Conservation (phyloP, 2,329 filamentous ascomycete species). For the Phialophora chinensis region DNA sequence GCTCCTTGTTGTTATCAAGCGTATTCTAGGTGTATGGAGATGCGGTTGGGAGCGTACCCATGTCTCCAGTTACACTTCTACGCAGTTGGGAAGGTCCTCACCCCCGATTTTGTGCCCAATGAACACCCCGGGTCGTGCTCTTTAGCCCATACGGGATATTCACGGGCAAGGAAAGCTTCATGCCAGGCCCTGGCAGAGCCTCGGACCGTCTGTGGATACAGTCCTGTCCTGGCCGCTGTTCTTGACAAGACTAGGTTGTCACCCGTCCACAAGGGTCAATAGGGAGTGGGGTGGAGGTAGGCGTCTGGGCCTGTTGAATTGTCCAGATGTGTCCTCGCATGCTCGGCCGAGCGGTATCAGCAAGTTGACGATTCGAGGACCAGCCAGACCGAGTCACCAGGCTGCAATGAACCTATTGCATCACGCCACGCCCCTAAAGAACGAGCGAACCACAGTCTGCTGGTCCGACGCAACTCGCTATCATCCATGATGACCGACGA, state of each 20-base stretch:
- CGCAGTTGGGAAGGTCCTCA: not conserved
- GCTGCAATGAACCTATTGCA: constrained; percentile 29
- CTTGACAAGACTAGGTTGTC: constrained; percentile 15
- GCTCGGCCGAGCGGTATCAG: constrained; percentile 13
- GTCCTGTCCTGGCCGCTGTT: constrained; percentile 13
- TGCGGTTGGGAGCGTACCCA: constrained; percentile 10
- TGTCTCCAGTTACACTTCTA: not conserved
- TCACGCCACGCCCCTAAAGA: constrained; percentile 31
- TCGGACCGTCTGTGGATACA: constrained; percentile 22
- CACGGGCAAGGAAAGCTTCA: constrained; percentile 13
- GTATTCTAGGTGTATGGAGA: constrained; percentile 7
- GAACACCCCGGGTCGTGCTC: constrained; percentile 12
- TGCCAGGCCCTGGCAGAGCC: constrained; percentile 22
- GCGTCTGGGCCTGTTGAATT: constrained; percentile 7
- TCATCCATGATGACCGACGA: constrained; percentile 11
- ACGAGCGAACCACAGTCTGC: constrained; percentile 18
- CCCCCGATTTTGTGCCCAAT: constrained; percentile 4
- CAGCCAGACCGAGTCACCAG: constrained; percentile 13
- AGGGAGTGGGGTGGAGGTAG: constrained; percentile 17
- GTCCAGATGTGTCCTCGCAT: not conserved
- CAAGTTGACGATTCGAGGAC: constrained; percentile 4
- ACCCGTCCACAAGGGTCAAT: constrained; percentile 8
- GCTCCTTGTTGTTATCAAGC: not conserved
- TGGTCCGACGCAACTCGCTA: constrained; percentile 9
- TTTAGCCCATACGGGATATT: constrained; percentile 8